A percentile compares a stretch with the other conserved stretches of the same genome.
These are phyloP conservation scores for Rhizopus stolonifer DNA, from an alignment of 371 early-diverging fungal genomes.

Conservation along the genomic window DNA sequence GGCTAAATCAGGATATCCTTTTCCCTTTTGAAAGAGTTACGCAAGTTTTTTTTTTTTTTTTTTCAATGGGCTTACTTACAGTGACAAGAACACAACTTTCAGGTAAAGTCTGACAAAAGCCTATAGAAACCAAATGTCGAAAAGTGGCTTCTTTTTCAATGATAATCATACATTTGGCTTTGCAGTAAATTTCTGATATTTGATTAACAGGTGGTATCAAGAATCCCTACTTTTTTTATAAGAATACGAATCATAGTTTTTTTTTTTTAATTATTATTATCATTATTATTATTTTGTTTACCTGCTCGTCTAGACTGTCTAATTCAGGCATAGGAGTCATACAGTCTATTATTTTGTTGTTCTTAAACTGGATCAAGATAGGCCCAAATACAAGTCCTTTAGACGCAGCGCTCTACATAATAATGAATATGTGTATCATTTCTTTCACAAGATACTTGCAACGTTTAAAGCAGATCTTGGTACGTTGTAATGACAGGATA, in stretches of 20 bases:
- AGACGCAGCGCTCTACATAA: slow-evolving; percentile 37
- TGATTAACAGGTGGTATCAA: slow-evolving; percentile 42
- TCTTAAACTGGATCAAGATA: slow-evolving; percentile 33
- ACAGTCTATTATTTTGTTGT: slow-evolving; percentile 33
- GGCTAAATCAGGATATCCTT: slow-evolving; percentile 47
- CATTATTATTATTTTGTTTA: too few relatives aligned
- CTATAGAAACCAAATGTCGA: slow-evolving; percentile 37
- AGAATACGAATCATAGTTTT: background rate
- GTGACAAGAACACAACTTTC: slow-evolving; percentile 39
- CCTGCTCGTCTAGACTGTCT: slow-evolving; percentile 31
- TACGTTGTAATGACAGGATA: slow-evolving; percentile 37
- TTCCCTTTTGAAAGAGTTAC: slow-evolving; percentile 32
- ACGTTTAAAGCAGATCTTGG: slow-evolving; percentile 42
- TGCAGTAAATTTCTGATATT: slow-evolving; percentile 29
- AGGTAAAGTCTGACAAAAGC: slow-evolving; percentile 24
- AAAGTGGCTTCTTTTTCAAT: slow-evolving; percentile 55
- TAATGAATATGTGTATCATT: background rate
- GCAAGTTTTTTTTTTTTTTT: slow-evolving; percentile 48
- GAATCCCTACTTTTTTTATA: slow-evolving; percentile 18
- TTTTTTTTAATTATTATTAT: too few relatives aligned
- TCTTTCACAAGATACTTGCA: slow-evolving; percentile 17
- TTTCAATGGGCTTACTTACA: slow-evolving; percentile 17
- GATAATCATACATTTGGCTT: slow-evolving; percentile 36
- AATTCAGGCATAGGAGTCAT: slow-evolving; percentile 4
- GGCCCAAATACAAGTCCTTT: slow-evolving; percentile 47